Conservation (phyloP, 441 rosid genomes). For the Corymbia citriodora region DNA sequence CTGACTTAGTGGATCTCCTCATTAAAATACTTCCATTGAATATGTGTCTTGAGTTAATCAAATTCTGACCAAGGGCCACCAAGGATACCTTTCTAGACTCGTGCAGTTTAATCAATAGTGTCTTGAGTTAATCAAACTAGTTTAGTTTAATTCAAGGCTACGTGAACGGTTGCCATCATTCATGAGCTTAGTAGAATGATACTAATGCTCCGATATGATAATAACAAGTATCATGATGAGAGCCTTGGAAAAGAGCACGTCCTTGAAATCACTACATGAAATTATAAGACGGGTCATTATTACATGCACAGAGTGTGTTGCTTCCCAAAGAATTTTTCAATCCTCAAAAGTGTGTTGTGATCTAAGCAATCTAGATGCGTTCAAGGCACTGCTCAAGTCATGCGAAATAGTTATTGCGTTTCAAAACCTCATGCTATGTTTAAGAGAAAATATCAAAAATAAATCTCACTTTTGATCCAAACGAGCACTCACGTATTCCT, state of each 20-base stretch:
- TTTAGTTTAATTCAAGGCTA: background rate
- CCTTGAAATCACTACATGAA: background rate
- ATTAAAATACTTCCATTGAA: background rate
- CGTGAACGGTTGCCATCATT: background rate
- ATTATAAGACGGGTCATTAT: background rate
- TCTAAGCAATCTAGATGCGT: background rate
- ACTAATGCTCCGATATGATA: background rate
- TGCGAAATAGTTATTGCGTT: background rate
- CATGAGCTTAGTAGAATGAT: background rate
- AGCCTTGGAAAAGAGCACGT: background rate
- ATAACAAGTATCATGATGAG: background rate
- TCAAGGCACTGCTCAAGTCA: background rate
- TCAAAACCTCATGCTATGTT: background rate
- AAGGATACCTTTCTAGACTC: background rate
- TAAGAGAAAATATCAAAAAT: background rate
- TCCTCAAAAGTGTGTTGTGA: background rate
- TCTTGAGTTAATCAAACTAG: background rate
- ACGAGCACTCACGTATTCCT: background rate
- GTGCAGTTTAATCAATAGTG: background rate
- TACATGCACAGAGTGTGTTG: background rate
- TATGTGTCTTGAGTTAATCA: no score
- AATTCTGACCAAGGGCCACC: background rate
- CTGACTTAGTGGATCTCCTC: background rate
- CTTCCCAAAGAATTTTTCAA: background rate
- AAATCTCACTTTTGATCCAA: rapidly evolving